Base-by-base conservation (phyloP, 495 filamentous ascomycete species). In the Tuber microsphaerosporum region DNA sequence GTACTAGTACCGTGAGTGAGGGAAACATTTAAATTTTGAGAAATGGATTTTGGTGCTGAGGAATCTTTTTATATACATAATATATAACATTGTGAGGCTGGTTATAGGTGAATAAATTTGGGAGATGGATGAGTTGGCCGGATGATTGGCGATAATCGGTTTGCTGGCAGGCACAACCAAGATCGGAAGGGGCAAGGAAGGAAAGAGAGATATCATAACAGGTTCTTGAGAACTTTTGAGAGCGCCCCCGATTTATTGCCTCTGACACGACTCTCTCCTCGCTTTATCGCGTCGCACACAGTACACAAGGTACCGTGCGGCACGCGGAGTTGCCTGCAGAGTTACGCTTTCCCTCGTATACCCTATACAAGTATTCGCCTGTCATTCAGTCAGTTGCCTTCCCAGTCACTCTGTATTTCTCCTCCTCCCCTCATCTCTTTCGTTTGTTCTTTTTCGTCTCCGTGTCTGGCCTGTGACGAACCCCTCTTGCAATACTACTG, bases 91-190 rank as follows among this genome's bases (percentile, higher is more conserved):
- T 31, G 16, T 65, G 56, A 65, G 56, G 56, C 56, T 65, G 56
- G 26, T 31, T 16, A 65, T 31, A 4, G 10, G 16, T 65, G 56
- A 26, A 65, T 65, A 65, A 65, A 65, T 65, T 65, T 65, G 56
- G 26, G 16, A 17, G 56, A 31, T n/a, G 12, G 73, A 78, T 79
- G 77, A 79, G 77, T 69, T 79, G 77, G 76, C 76, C 56, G 17
- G 69, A 26, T 73, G 76, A 78, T 79, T 78, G 77, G 75, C 56
- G 75, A 70, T 39, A 75, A 73, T 14, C 2, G 56, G 17, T n/a
- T 65, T 16, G 56, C 26, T 65, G 56, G 56, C 56, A 61, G 75
- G 77, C 77, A 73, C 77, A 78, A 73, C 61, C 73, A 79, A 75
- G 78, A 70, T 71, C 65, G 77, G 72, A 72, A 73, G 70, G 72